Percentiles rank a stretch among this genome's conserved stretches.
phyloP scores from a whole-genome alignment of 805 yeast genomes.

The Nakazawaea anatomiae region DNA sequence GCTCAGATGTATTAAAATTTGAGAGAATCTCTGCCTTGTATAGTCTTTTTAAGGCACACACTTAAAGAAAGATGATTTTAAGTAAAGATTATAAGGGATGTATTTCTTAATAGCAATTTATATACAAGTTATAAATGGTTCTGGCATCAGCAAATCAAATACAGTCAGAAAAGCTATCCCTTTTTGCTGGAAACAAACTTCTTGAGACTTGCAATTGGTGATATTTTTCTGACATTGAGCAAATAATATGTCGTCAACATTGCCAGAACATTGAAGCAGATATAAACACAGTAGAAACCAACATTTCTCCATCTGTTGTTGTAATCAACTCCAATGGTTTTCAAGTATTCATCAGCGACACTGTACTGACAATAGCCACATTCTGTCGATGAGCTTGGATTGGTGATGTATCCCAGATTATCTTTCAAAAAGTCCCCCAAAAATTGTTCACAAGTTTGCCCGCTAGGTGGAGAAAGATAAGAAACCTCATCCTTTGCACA shows the following conservation, averaged over 20 bases:
- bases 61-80: too few species aligned
- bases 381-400: slow-evolving; percentile 40
- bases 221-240: background rate
- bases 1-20: too few species aligned
- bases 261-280: slow-evolving; percentile 42
- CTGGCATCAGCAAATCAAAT: too few species aligned
- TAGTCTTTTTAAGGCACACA: too few species aligned
- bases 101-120: too few species aligned
- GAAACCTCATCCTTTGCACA: slow-evolving; percentile 47
- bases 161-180: background rate
- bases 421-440: slow-evolving; percentile 33
- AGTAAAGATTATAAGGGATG: too few species aligned
- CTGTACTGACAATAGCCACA: slow-evolving; percentile 46
- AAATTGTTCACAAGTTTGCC: slow-evolving; percentile 60
- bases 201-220: background rate
- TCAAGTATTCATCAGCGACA: slow-evolving; percentile 43
- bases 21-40: too few species aligned
- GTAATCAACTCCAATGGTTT: slow-evolving; percentile 36
- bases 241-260: slow-evolving; percentile 21
- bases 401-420: slow-evolving; percentile 51
- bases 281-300: slow-evolving; percentile 56
- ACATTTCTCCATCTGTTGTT: slow-evolving; percentile 58
- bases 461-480: slow-evolving; percentile 47
- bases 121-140: too few species aligned
- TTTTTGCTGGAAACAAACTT: slow-evolving; percentile 17